Evolutionary conservation across 2,329 filamentous ascomycete genomes (phyloP).

Genomic region (Aspergillus sp.): DNA sequence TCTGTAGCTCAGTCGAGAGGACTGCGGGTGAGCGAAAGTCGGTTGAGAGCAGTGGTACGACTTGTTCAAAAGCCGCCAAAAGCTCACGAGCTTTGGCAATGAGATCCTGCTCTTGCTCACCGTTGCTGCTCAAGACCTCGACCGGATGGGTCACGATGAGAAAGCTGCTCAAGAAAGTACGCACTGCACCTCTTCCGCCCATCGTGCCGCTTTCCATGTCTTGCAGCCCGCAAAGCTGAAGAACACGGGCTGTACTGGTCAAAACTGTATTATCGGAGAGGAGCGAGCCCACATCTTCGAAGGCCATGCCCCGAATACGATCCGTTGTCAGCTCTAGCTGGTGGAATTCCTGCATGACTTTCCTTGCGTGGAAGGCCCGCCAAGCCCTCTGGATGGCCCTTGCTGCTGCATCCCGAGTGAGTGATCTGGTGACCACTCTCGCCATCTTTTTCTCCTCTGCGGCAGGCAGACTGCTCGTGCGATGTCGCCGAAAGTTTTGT

Average conservation of each 20-base stretch:
- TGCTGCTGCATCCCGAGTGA: slow-evolving; percentile 55
- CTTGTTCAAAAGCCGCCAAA: slow-evolving; percentile 56
- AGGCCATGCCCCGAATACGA: slow-evolving; percentile 52
- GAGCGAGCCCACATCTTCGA: slow-evolving; percentile 59
- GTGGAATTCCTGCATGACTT: slow-evolving; percentile 52
- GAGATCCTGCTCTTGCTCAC: slow-evolving; percentile 62
- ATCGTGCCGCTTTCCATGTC: slow-evolving; percentile 51
- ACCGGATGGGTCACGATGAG: slow-evolving; percentile 62
- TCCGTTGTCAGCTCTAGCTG: slow-evolving; percentile 54
- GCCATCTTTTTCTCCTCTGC: slow-evolving; percentile 44
- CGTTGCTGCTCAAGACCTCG: slow-evolving; percentile 60
- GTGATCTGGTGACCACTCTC: slow-evolving; percentile 32
- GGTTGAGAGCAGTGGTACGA: slow-evolving; percentile 50
- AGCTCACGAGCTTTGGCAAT: slow-evolving; percentile 61
- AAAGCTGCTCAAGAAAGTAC: slow-evolving; percentile 64
- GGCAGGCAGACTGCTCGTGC: slow-evolving; percentile 52
- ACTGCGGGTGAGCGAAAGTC: slow-evolving; percentile 38
- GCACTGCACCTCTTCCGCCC: slow-evolving; percentile 52
- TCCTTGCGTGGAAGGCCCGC: slow-evolving; percentile 51
- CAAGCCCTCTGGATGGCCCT: slow-evolving; percentile 59
- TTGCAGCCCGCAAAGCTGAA: slow-evolving; percentile 57
- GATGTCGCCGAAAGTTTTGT: slow-evolving; percentile 49
- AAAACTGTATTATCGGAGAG: slow-evolving; percentile 57
- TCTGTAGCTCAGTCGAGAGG: slow-evolving; percentile 49
- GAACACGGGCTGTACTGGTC: slow-evolving; percentile 52